A percentile compares a stretch with the other conserved stretches of the same genome.
These are phyloP conservation scores for Hypoxylon lenormandii DNA, from an alignment of 495 filamentous ascomycete genomes.

Conservation along the genomic window DNA sequence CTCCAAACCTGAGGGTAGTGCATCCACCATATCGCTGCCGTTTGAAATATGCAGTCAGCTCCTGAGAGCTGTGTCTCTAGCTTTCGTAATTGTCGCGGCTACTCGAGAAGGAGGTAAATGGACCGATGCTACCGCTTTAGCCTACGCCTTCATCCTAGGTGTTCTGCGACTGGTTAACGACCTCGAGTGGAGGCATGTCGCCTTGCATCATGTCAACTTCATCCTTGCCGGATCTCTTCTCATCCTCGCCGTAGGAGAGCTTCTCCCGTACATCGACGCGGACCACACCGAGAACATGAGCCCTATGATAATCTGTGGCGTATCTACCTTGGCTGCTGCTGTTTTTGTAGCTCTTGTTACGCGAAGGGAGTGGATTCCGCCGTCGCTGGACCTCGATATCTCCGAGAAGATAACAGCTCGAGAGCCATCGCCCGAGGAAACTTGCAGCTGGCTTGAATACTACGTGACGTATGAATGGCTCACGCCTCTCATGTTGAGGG, in stretches of 20 bases:
- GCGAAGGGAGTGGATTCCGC: slow-evolving; percentile 57
- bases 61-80: slow-evolving; percentile 49
- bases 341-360: slow-evolving; percentile 52
- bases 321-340: slow-evolving; percentile 48
- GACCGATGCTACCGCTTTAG: slow-evolving; percentile 46
- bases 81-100: slow-evolving; percentile 46
- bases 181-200: slow-evolving; percentile 54
- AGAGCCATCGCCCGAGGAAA: slow-evolving; percentile 60
- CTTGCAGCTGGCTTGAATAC: slow-evolving; percentile 61
- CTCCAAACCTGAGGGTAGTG: slow-evolving; percentile 41
- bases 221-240: slow-evolving; percentile 47
- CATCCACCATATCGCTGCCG: slow-evolving; percentile 46
- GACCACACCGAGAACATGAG: slow-evolving; percentile 31
- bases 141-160: slow-evolving; percentile 54
- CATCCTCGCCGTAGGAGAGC: slow-evolving; percentile 40
- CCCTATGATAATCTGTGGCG: slow-evolving; percentile 39
- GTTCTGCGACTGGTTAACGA: slow-evolving; percentile 51
- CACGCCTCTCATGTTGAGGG: slow-evolving; percentile 61
- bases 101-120: slow-evolving; percentile 38
- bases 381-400: slow-evolving; percentile 46
- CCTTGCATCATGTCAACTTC: slow-evolving; percentile 57
- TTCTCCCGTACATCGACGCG: slow-evolving; percentile 52
- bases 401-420: slow-evolving; percentile 46
- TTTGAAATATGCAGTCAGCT: slow-evolving; percentile 53
- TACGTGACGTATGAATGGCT: slow-evolving; percentile 65